Base-by-base conservation (phyloP, 352 stramenopile species). In the Globisporangium rhizosaccharum region DNA sequence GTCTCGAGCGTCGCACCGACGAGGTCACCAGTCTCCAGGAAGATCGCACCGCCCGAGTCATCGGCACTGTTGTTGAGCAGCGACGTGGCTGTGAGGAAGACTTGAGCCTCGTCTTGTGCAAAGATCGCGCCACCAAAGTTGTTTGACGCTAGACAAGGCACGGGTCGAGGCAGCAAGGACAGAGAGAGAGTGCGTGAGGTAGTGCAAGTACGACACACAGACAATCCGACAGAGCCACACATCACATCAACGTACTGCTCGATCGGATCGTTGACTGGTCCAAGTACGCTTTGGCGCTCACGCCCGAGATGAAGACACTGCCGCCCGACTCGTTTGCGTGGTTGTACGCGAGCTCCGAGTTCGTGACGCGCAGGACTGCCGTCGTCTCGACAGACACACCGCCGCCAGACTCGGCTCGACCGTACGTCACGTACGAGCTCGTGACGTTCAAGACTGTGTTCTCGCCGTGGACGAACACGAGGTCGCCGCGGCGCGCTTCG, bases 31-130 rank as follows among this genome's bases (percentile, higher is more conserved):
- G 75, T 85, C 41, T 87, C 73, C 8, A 89, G 20, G 47, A 67
- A 89, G 41, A 89, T 61, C 1, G 66, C 79, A 2, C 79, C 79
- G 11, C 79, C 79, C 0, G 77, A 80, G 52, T 87, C 79, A 44
- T 89, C 79, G 0, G 79, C 79, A 18, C 59, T 56, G 49, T 89
- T 89, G 42, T 74, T 58, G 1, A 61, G 62, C 11, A 89, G 18
- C 5, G 63, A 47, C n/a, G 68, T 79, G 10, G 48, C 53, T 1
- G 62, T 28, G 5, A 77, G 33, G 7, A 51, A 56, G 15, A 76
- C 49, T 5, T 51, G 53, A 6, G 59, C 62, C 2, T 63, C 68
- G 23, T 71, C 76, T 15, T 87, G 72, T 0, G 82, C 58, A 63
- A 67, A 86, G 20, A 86, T 60, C 0, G 69, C 79, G 9, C 79